Evolutionary conservation across 1,139 yeast genomes (phyloP), one percentile per base, ranked within the genome.

Genomic region (Lodderomyces beijingensis): DNA sequence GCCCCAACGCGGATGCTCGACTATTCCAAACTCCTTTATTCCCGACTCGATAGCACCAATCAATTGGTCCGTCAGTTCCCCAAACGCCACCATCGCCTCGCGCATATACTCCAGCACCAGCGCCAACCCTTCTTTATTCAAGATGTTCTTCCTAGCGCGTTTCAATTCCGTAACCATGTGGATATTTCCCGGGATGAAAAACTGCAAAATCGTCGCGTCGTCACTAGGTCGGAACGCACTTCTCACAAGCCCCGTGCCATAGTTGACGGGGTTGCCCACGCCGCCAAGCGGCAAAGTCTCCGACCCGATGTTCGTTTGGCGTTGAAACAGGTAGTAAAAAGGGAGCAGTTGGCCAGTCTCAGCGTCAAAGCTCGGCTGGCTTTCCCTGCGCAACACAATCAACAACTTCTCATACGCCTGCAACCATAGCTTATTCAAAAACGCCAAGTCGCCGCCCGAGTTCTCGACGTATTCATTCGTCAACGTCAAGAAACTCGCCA

Each of bases 161-260:
- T 53, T 56, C 31, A 84, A 60, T 50, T 86, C 94, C 0, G 78
- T 77, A 21, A 79, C 56, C 64, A 84, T 63, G 45, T 83, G 89
- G 2, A 89, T 87, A 50, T 87, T 87, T 2, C 89, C 95, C 0
- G 96, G 96, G 26, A 88, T 72, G 50, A 86, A 83, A 42, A 79
- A 79, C 53, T 86, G 96, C 35, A 74, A 74, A 15, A 81, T 76
- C 24, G 91, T 79, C 1, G 95, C 88, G 56, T 87, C 96, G 52
- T 87, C 96, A 20, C 93, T 81, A 4, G 96, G 96, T 45, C 96
- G 62, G 53, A 87, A 87, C 0, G 95, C 93, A n/a, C 93, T 82
- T 35, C 95, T 64, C 6, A 87, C 64, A 39, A 87, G 62, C 0
- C 93, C 88, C 0, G 88, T 79, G 27, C 72, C 76, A 34, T 51